Base-by-base conservation (phyloP, 345 rosid species). In the Euclidium syriacum region DNA sequence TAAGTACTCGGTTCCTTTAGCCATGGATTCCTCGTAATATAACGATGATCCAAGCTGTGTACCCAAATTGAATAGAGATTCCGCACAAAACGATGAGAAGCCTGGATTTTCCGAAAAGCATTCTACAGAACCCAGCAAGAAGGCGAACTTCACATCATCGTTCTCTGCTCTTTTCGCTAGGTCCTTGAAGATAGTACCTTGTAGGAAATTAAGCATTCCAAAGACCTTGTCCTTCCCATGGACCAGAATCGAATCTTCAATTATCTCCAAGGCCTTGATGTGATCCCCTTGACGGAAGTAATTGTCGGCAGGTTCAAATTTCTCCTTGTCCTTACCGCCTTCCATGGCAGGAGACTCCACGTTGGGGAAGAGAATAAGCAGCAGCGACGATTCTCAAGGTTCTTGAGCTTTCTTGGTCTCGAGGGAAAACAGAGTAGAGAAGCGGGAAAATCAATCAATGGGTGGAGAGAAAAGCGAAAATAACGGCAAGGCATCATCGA, bases 241-340 rank as follows among this genome's bases (percentile, higher is more conserved):
- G 14, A 3, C 4, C 1, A 7, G 34, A 22, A 61, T 61, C 25
- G 33, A 46, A 47, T 27, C 51, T 50, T 67, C 58, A 10, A 49
- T 30, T 11, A 30, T 20, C 34, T 58, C 72, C 53, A 68, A 50
- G 8, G 73, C 73, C 58, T 41, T 68, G 23, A 14, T 68, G 53
- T 24, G 20, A 8, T 58, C 26, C 49, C 52, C 65, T 17, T 59
- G 33, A 9, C 8, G 34, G 29, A 20, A 7, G 54, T 15, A 54
- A 0, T 2, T 17, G 2, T 14, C 16, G 43, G 17, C 43, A 39
- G 12, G 2, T 4, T 39, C 16, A 15, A 11, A 39, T 6, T 5
- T 29, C 7, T 9, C 8, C 7, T 1, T 3, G 5, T 9, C 33
- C 33, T 1, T 9, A 29, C 8, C 33, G 1, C 8, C 33, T 29